Evolutionary conservation across 768 basidiomycete genomes (phyloP), one percentile per base, ranked within the genome.

Genomic region (Russula olivacea): DNA sequence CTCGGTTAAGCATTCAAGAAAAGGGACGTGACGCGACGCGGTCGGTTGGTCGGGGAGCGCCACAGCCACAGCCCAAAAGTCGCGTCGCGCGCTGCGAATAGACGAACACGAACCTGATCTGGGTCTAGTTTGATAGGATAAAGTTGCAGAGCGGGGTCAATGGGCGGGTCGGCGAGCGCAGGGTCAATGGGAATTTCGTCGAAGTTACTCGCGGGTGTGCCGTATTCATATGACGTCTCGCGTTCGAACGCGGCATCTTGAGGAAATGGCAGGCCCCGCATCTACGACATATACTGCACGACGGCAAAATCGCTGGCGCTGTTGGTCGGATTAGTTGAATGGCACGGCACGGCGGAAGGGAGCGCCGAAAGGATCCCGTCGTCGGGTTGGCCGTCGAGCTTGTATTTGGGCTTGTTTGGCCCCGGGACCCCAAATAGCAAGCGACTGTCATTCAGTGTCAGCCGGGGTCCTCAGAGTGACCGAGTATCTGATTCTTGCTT

Each of bases 151-250:
- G 77, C 76, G 30, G 83, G 82, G 76, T 84, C 84, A 67, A 85
- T 81, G 65, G 77, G 70, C 23, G 78, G 73, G 38, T 72, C 79
- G 53, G 67, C 80, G 66, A 90, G 83, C 47, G 83, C 85, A 69
- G 89, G 89, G 83, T 91, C 89, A 78, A 91, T 90, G 68, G 88
- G 87, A 73, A 91, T 87, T 77, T 83, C 80, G 71, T 69, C 70
- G 72, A 73, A 74, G 75, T 76, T 79, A 77, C 78, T 80, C 72
- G 76, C 76, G 66, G 85, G 83, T 15, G 84, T 84, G 68, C 80
- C 81, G 69, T 80, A 77, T 65, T 87, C 85, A 74, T 83, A 78
- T 34, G 84, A 80, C 40, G 76, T 71, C 73, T 86, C 84, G 66
- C 79, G 83, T 76, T 81, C 76, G 72, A 74, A 79, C 61, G 76